Base-by-base conservation (phyloP, 148 eudicot species). In the Rhododendron henanense region DNA sequence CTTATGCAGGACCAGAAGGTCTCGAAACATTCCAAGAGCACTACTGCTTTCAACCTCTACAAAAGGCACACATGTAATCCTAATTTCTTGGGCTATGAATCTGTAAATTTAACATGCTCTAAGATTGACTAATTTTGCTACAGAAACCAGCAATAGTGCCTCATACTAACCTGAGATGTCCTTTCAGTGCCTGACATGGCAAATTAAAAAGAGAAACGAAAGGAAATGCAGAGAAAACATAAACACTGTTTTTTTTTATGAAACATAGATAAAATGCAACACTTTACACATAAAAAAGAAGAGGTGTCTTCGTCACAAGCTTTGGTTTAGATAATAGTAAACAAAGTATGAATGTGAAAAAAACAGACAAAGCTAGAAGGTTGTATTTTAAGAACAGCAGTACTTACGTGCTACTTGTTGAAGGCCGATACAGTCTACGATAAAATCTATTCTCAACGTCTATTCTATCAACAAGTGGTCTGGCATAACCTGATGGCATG, bases 381-480 rank as follows among this genome's bases (percentile, higher is more conserved):
- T 57, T 41, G 13, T 19, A 85, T 48, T 55, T 37, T 10, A 84
- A 55, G 75, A 86, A 65, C 75, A 75, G 85, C 61, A 59, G 21
- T 89, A 93, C 96, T 90, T 87, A 96, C 98, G 98, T 96, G 95
- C 96, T 94, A 88, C 39, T 90, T 21, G 98, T 94, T 8, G 98
- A 93, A 77, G 96, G 98, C 82, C 98, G 88, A 85, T 96, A 96
- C 82, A 96, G 88, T 84, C 98, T 96, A 78, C 71, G 90, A 83
- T 93, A 88, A 85, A 96, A 90, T 63, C 87, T 85, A 85, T 92
- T 94, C 80, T 84, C 90, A 69, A 82, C 84, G 84, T 96, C 98
- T 89, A 96, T 96, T 90, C 92, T 90, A 88, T 96, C 98, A 89
- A 96, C 98, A 79, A 96, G 96, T 55, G 98, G 98, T 87, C 95